A percentile compares a stretch with the other conserved stretches of the same genome.
Evolutionary conservation across 805 yeast genomes (phyloP).

Genomic region (Yamadazyma tumulicola): DNA sequence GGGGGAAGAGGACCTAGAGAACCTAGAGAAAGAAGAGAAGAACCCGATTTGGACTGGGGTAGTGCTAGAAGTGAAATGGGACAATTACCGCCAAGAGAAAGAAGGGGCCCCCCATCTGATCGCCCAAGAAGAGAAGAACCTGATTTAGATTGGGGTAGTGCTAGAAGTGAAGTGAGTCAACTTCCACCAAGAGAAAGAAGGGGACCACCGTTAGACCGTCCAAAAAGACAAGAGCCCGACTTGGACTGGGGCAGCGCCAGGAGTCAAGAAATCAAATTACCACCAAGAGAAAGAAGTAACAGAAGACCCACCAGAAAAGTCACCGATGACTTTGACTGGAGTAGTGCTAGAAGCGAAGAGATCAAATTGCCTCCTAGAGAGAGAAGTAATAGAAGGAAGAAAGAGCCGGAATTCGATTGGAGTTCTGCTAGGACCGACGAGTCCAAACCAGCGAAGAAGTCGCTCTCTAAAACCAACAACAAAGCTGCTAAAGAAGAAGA

Average conservation of each 20-base stretch:
- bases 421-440: constrained; percentile 33
- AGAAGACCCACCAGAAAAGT: constrained; percentile 15
- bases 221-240: constrained; percentile 34
- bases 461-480: constrained; percentile 16
- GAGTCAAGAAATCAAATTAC: constrained; percentile 21
- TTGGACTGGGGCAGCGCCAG: constrained; percentile 48
- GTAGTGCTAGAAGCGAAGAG: constrained; percentile 25
- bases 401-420: constrained; percentile 43
- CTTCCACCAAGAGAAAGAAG: constrained; percentile 20
- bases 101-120: constrained; percentile 32
- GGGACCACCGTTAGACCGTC: constrained; percentile 27
- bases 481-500: constrained; percentile 16
- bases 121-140: constrained; percentile 22
- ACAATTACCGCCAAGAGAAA: constrained; percentile 24
- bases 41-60: constrained; percentile 62
- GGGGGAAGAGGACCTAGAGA: constrained; percentile 19
- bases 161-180: constrained; percentile 22
- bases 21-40: constrained; percentile 21
- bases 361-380: constrained; percentile 19
- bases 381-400: constrained; percentile 18
- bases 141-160: constrained; percentile 26
- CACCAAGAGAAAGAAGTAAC: constrained; percentile 30
- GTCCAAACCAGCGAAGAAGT: constrained; percentile 26
- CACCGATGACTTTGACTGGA: constrained; percentile 25
- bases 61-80: constrained; percentile 30